Evolutionary conservation across 768 basidiomycete genomes (phyloP).

Genomic region (Strobilomyces echinocephalus): DNA sequence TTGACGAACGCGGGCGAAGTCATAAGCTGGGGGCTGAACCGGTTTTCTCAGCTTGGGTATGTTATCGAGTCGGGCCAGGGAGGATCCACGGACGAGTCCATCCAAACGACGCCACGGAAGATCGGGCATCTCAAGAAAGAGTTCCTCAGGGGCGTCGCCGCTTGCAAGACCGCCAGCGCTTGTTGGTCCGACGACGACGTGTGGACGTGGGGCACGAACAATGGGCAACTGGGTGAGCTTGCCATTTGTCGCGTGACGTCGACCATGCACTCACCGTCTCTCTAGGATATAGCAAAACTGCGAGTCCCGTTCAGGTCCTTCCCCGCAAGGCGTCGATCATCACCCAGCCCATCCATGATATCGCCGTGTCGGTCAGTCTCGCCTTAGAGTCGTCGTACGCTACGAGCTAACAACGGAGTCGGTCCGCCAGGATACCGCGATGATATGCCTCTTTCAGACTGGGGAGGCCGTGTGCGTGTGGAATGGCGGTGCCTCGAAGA

Average conservation of each 20-base stretch:
- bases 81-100: constrained; percentile 58
- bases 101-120: constrained; percentile 73
- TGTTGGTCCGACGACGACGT: constrained; percentile 77
- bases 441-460: constrained; percentile 74
- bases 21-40: constrained; percentile 85
- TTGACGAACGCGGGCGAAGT: constrained; percentile 79
- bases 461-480: constrained; percentile 82
- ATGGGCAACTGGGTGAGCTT: constrained; percentile 77
- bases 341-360: constrained; percentile 59
- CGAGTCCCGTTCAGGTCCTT: constrained; percentile 68
- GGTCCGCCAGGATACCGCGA: constrained; percentile 66
- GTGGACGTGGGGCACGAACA: constrained; percentile 92
- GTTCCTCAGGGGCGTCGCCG: constrained; percentile 73
- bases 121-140: constrained; percentile 80
- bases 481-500: constrained; percentile 69
- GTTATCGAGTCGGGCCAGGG: constrained; percentile 52
- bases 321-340: constrained; percentile 83
- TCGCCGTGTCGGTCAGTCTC: constrained; percentile 66
- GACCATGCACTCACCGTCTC: not conserved
- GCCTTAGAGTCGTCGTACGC: not conserved
- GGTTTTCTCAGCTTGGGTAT: constrained; percentile 88
- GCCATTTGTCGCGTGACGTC: not conserved
- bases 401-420: not conserved
- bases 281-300: constrained; percentile 69
- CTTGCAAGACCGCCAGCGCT: constrained; percentile 80